Base-by-base conservation (phyloP, 805 yeast species). In the Candida germanica region DNA sequence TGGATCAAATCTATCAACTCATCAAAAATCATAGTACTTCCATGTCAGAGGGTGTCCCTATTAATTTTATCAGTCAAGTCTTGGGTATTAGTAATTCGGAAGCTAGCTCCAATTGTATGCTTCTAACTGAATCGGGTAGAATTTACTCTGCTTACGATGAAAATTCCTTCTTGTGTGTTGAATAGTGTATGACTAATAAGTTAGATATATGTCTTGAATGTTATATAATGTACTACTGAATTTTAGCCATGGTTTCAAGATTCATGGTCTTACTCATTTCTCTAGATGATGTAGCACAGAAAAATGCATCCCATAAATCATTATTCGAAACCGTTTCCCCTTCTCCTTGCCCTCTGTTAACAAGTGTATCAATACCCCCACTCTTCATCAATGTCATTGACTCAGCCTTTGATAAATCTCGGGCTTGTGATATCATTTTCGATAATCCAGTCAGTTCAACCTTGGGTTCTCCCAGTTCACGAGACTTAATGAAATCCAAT, bases 31-130 rank as follows among this genome's bases (percentile, higher is more conserved):
- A 73, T 52, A 59, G 81, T 36, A 64, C 69, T 42, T 63, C 71
- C 33, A 82, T 79, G 84, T 75, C 70, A 30, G 88, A 83, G 53
- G 91, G 91, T 47, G 87, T 83, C n/a, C 87, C 86, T 15, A 64
- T 77, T 9, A 74, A 71, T 38, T 66, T 76, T 43, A 74, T 84
- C 40, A 69, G 80, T 10, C 84, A 79, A 50, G 66, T 70, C 21
- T 63, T 83, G 50, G 69, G 66, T 33, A 40, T 81, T 6, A 50
- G 72, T 24, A 71, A 65, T 35, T 75, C 70, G 16, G 73, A 69
- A 20, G 81, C 75, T 14, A 61, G 64, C 42, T 58, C 63, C 18
- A 66, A 67, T 43, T 77, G 86, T 50, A 66, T 66, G 22, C 65
- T 66, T 15, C 66, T 84, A 48, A 71, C 77, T 9, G 88, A 83